Base-by-base conservation (phyloP, 2,329 filamentous ascomycete species). In the Amesomyces nigricolor region DNA sequence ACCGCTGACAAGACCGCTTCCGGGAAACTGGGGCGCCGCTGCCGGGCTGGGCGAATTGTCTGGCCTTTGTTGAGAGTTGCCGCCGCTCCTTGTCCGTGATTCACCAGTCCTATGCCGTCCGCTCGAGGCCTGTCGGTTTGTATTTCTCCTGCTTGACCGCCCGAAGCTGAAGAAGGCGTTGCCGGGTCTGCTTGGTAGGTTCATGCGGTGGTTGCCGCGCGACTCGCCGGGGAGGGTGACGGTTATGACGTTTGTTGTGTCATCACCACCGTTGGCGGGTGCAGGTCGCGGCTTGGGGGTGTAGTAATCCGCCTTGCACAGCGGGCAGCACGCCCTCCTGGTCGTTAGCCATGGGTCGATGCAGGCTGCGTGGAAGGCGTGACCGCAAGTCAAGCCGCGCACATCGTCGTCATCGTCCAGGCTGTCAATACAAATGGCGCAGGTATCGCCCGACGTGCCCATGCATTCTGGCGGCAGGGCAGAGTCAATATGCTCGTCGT, bases 301-400 rank as follows among this genome's bases (percentile, higher is more conserved):
- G 70, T 95, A 97, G 71, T 97, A 99, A 68, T 99, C 94, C 40
- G 92, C 89, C 74, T 99, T 99, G 78, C 94, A 99, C 6, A 99
- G 84, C 5, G 94, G 94, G 70, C 94, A 99, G 75, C 92, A 97
- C 26, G 94, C 94, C 62, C 92, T 86, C 60, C 94, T 84, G 67
- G 88, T 91, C 9, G 94, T 99, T 61, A 99, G 75, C 94, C 94
- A 99, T 10, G 94, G 94, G 65, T 99, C 94, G 47, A 99, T 83
- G 68, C 94, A 99, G 39, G 87, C 89, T 49, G 91, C 91, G 70
- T 99, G 94, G 81, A 97, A 99, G 52, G 92, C 91, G 71, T 99
- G 94, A n/a, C 94, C 94, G 67, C 94, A 99, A 4, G 89, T 91
- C 58, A 99, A 75, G 2, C 94, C 94, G 63, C 94, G 89, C 48